Conservation (phyloP, 1,284 basidiomycete species). For the Leccinum pseudoinsigne region DNA sequence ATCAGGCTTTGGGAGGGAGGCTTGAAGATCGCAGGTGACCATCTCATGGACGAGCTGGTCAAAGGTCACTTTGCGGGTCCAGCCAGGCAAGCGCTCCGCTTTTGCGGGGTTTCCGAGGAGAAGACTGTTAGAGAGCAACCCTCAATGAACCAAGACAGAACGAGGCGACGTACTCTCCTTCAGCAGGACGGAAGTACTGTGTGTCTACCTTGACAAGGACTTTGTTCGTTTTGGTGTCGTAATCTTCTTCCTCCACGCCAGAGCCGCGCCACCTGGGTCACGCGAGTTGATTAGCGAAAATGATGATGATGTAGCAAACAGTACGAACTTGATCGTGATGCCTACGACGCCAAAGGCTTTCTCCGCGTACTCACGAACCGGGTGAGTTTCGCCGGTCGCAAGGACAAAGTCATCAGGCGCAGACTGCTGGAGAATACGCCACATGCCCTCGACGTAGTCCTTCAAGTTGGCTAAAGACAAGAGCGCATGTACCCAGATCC, state of each 20-base stretch:
- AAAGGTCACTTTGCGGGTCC: conserved; percentile 84
- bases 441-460: conserved; percentile 94
- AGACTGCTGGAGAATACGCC: conserved; percentile 89
- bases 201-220: conserved; percentile 80
- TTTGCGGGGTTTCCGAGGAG: conserved; percentile 82
- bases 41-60: conserved; percentile 85
- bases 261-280: conserved; percentile 67
- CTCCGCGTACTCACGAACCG: conserved; percentile 87
- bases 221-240: conserved; percentile 64
- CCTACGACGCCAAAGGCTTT: conserved; percentile 75
- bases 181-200: conserved; percentile 85
- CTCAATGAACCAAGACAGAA: conserved; percentile 13
- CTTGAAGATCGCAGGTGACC: conserved; percentile 77
- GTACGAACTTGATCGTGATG: conserved; percentile 59
- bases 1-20: conserved; percentile 60
- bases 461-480: conserved; percentile 49
- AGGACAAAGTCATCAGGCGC: conserved; percentile 85
- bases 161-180: conserved; percentile 76
- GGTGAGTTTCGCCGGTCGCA: conserved; percentile 90
- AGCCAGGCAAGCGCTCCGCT: conserved; percentile 81
- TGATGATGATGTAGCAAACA: background rate
- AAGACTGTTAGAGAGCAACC: conserved; percentile 46
- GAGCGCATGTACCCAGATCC: conserved; percentile 12
- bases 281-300: conserved; percentile 1
- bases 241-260: conserved; percentile 75